Evolutionary conservation across 1,284 basidiomycete genomes (phyloP), one percentile per base, ranked within the genome.

Genomic region (Albatrellus sp.): DNA sequence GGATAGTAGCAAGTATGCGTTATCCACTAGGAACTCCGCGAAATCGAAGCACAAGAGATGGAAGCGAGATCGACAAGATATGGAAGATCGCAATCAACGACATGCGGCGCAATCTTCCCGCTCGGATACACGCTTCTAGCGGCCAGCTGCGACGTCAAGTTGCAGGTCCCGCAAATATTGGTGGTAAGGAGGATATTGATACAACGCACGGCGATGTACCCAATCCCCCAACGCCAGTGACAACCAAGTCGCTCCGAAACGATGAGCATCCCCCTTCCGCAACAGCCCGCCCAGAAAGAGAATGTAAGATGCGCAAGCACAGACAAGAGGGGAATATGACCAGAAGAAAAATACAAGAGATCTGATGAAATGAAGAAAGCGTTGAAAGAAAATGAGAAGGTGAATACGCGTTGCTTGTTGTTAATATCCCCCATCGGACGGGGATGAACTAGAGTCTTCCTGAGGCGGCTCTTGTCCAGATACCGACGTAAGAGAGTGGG

Each of bases 361-460:
- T 50, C 59, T 54, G 54, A 57, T 54, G 51, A 54, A 54, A 54
- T 48, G 52, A 19, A 58, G 37, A 51, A 50, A 49, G 48, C 43
- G 49, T 47, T 49, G 50, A 49, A 50, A 55, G 52, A 52, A 49
- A 35, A 50, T 49, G 49, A 49, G 46, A 43, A 37, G 48, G 52
- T 51, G 49, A 49, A 41, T 46, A 45, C 43, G 37, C 44, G 17
- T 48, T 49, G 43, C 51, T 47, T 55, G 55, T 56, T 57, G 48
- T 75, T 64, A 79, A 57, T 62, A 76, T 35, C 68, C 72, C 46
- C 65, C 67, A 54, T 80, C 80, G 40, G 81, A 80, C 10, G 69
- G 64, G 29, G 77, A 72, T 14, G 80, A 76, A 55, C 75, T 67
- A 11, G 80, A 79, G 48, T 73, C 72, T 55, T 79, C 78, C 43